Conservation (phyloP, 352 stramenopile genomes). For the Lagenidium giganteum region DNA sequence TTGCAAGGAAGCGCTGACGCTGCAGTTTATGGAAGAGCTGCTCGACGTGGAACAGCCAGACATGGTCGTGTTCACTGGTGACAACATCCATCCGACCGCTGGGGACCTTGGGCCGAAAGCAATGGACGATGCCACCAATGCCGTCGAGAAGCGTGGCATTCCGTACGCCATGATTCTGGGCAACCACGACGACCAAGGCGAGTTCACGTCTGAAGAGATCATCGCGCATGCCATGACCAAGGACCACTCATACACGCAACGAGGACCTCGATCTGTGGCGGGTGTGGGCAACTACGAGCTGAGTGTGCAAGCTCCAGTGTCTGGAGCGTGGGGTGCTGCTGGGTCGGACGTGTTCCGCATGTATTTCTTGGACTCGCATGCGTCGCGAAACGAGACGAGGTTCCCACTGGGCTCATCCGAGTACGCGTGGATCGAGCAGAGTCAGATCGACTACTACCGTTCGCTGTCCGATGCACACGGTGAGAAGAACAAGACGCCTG, state of each 20-base stretch:
- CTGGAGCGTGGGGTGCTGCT: conserved; percentile 20
- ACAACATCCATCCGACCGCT: conserved; percentile 38
- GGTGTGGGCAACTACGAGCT: conserved; percentile 58
- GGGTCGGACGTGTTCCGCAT: conserved; percentile 36
- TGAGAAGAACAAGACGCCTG: conserved; percentile 10
- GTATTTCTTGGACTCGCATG: conserved; percentile 52
- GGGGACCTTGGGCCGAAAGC: conserved; percentile 21
- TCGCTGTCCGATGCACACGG: conserved; percentile 17
- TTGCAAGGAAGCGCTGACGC: conserved; percentile 42
- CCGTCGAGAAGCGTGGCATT: conserved; percentile 33
- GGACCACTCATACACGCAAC: conserved; percentile 36
- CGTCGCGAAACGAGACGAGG: conserved; percentile 15
- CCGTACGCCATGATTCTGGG: conserved; percentile 55
- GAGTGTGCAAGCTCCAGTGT: conserved; percentile 24
- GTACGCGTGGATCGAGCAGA: conserved; percentile 49
- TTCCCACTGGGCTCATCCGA: conserved; percentile 27
- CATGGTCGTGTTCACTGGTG: conserved; percentile 51
- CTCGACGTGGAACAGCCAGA: conserved; percentile 41
- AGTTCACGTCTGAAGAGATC: conserved; percentile 36
- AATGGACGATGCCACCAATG: conserved; percentile 28
- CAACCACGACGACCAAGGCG: conserved; percentile 54
- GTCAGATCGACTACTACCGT: conserved; percentile 40
- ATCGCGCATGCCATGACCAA: conserved; percentile 27
- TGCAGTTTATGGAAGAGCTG: conserved; percentile 34
- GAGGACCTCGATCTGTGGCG: conserved; percentile 26